phyloP scores from a whole-genome alignment of 352 stramenopile genomes.

The Plasmopara viticola region DNA sequence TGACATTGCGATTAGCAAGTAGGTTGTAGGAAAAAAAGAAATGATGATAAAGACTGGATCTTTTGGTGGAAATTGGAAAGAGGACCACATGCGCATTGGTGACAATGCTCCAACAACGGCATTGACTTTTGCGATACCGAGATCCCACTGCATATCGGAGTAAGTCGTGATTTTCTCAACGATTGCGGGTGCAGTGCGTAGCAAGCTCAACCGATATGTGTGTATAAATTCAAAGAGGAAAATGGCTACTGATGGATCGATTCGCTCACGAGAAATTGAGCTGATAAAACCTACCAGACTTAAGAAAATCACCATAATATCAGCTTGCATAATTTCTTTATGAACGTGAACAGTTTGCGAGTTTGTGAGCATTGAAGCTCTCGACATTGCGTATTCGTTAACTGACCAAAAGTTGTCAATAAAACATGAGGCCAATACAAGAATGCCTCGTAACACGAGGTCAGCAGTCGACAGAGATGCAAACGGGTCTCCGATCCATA shows the following conservation, averaged over 20 bases:
- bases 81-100: conserved; percentile 20
- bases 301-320: too few relatives aligned
- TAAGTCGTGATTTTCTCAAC: conserved; percentile 9
- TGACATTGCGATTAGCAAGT: too few relatives aligned
- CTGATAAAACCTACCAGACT: conserved; percentile 19
- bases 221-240: conserved; percentile 26
- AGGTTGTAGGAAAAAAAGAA: conserved; percentile 6
- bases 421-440: conserved; percentile 27
- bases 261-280: conserved; percentile 21
- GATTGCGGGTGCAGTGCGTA: conserved; percentile 10
- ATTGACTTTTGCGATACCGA: conserved; percentile 9
- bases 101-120: conserved; percentile 11
- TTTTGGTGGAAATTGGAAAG: conserved; percentile 18
- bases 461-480: too few relatives aligned
- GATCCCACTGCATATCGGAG: conserved; percentile 7
- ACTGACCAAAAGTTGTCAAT: conserved; percentile 33
- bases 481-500: too few relatives aligned
- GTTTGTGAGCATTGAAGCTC: conserved; percentile 12
- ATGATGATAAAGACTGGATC: conserved; percentile 14
- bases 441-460: not conserved
- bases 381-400: conserved; percentile 29
- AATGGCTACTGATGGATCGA: conserved; percentile 24
- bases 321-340: too few relatives aligned
- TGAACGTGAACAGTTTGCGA: conserved; percentile 8
- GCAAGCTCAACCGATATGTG: conserved; percentile 8